Evolutionary conservation across 164 flowering plant species (phyloP).

Genomic region (Hamamelis virginiana): DNA sequence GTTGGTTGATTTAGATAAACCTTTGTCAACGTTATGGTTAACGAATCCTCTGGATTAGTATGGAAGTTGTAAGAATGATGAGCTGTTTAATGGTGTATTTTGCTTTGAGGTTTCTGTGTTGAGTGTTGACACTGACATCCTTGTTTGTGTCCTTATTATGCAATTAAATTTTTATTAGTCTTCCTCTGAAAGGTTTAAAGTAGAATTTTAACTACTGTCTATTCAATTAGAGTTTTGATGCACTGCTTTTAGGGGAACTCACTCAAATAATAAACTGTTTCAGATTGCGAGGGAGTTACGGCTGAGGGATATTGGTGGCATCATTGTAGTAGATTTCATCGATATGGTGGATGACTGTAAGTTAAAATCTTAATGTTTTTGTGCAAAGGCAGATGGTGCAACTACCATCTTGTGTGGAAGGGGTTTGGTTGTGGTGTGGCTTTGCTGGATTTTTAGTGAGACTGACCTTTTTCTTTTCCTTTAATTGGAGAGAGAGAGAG

Average conservation of each 20-base stretch:
- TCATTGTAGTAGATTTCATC: slow-evolving; percentile 95
- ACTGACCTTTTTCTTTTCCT: too few species aligned
- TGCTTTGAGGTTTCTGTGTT: too few species aligned
- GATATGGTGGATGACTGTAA: slow-evolving; percentile 89
- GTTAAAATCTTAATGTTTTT: slow-evolving; percentile 12
- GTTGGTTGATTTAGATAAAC: neutral
- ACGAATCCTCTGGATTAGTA: neutral
- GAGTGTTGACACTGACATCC: too few species aligned
- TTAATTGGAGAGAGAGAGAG: too few species aligned
- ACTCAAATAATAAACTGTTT: slow-evolving; percentile 13
- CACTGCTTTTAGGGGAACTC: neutral
- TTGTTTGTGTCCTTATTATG: too few species aligned
- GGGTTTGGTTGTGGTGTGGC: too few species aligned
- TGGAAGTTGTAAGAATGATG: neutral
- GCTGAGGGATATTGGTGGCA: slow-evolving; percentile 96
- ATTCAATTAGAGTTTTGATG: slow-evolving; percentile 2
- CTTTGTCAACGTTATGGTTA: neutral
- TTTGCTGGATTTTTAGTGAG: too few species aligned
- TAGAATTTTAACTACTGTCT: slow-evolving; percentile 3
- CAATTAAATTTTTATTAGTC: neutral
- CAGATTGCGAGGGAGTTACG: slow-evolving; percentile 98
- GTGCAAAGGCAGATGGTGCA: too few species aligned
- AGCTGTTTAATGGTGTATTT: too few species aligned
- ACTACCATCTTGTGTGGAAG: too few species aligned
- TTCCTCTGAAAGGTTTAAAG: neutral